phyloP scores from a whole-genome alignment of 176 grass and related monocot species.

The Aegilops umbellulata region DNA sequence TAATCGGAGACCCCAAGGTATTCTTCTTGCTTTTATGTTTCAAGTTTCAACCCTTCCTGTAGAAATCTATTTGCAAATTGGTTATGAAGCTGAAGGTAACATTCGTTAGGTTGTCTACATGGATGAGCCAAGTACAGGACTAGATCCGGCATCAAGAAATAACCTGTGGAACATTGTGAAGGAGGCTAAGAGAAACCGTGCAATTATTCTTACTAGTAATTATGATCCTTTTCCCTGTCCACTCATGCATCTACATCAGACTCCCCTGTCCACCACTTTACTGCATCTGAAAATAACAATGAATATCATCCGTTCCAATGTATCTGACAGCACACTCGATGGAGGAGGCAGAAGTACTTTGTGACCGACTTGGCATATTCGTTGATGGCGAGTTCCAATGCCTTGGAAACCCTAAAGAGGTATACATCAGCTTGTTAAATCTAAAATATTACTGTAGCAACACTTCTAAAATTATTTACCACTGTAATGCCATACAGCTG shows the following conservation, averaged over 20 bases:
- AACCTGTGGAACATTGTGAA: conserved; percentile 75
- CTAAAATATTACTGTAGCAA: not conserved
- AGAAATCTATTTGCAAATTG: not conserved
- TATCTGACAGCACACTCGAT: conserved; percentile 59
- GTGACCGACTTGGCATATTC: conserved; percentile 61
- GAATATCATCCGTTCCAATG: conserved; percentile 12
- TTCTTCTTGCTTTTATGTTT: conserved; percentile 18
- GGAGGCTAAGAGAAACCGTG: conserved; percentile 59
- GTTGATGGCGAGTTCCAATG: conserved; percentile 59
- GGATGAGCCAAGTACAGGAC: conserved; percentile 91
- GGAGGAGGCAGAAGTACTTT: conserved; percentile 68
- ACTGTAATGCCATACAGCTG: conserved; percentile 19
- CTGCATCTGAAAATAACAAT: conserved; percentile 11
- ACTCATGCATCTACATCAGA: conserved; percentile 6
- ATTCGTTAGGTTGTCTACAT: conserved; percentile 75
- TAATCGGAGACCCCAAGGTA: conserved; percentile 79
- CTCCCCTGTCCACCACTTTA: not conserved
- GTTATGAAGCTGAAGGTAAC: conserved; percentile 17
- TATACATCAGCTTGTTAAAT: conserved; percentile 10
- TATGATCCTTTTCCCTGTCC: conserved; percentile 18
- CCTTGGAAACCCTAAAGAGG: conserved; percentile 69
- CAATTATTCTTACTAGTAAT: conserved; percentile 76
- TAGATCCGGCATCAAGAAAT: conserved; percentile 79
- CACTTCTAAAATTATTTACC: not conserved
- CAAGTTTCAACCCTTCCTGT: not conserved